These are phyloP conservation scores for Podosphaera fusca DNA, from an alignment of 2,329 filamentous ascomycete genomes.

Conservation along the genomic window DNA sequence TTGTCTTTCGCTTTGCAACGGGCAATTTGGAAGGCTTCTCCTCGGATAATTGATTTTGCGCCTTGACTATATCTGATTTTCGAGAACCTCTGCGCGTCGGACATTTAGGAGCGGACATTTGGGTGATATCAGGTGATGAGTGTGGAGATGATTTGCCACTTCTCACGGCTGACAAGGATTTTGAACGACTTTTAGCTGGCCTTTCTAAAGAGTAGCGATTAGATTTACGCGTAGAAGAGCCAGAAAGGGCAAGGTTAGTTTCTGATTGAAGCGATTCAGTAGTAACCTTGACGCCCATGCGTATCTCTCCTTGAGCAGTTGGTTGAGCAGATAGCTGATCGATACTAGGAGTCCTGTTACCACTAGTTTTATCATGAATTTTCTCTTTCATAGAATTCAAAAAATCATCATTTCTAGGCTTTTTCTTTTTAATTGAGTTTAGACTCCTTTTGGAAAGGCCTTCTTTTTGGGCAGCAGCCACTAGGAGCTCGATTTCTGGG, in stretches of 20 bases:
- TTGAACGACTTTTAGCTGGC: not conserved
- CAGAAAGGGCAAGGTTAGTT: not conserved
- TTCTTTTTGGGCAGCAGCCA: not conserved
- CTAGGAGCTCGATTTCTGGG: not conserved
- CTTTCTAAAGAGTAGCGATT: not conserved
- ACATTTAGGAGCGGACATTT: not conserved
- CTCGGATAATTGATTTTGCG: not conserved
- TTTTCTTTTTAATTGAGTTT: not conserved
- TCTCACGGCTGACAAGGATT: not conserved
- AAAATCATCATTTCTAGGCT: no score
- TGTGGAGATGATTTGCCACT: not conserved
- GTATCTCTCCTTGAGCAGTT: not conserved
- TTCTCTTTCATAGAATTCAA: not conserved
- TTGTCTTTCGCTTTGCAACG: conserved; percentile 3
- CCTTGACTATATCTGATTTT: not conserved
- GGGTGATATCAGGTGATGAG: not conserved
- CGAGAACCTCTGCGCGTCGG: not conserved
- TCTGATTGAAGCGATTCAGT: not conserved
- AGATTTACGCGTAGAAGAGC: not conserved
- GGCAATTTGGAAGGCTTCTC: not conserved
- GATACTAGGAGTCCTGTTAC: not conserved
- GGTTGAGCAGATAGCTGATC: not conserved
- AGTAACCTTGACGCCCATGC: not conserved
- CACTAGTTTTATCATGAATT: not conserved
- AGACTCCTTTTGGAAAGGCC: not conserved